phyloP scores from a whole-genome alignment of 192 early-diverging fungal genomes.

The Funneliformis mosseae region DNA sequence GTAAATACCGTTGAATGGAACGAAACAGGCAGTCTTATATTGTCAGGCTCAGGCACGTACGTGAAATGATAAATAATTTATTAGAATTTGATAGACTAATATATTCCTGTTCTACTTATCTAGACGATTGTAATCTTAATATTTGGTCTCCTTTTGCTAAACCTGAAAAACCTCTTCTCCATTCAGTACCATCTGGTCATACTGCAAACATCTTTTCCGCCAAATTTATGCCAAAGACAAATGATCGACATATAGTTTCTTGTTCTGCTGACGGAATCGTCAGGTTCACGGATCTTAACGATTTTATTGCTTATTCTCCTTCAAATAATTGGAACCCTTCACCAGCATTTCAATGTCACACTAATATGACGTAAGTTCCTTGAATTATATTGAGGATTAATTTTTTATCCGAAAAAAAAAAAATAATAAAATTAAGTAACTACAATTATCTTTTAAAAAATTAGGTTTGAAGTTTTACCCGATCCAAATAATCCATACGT shows the following conservation, averaged over 20 bases:
- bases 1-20: slow-evolving; percentile 59
- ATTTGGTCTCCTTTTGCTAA: slow-evolving; percentile 48
- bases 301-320: slow-evolving; percentile 31
- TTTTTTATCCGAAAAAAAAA: background rate
- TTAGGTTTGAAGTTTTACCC: slow-evolving; percentile 51
- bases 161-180: slow-evolving; percentile 36
- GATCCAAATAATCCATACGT: slow-evolving; percentile 46
- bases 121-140: slow-evolving; percentile 52
- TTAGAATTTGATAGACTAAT: background rate
- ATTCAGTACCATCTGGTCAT: slow-evolving; percentile 61
- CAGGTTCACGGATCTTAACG: slow-evolving; percentile 54
- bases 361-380: slow-evolving; percentile 32
- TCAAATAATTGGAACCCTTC: slow-evolving; percentile 33
- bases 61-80: background rate
- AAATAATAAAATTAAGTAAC: background rate
- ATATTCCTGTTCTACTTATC: background rate
- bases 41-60: slow-evolving; percentile 52
- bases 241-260: slow-evolving; percentile 58
- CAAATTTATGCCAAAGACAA: slow-evolving; percentile 63
- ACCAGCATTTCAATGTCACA: slow-evolving; percentile 48
- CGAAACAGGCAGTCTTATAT: slow-evolving; percentile 42
- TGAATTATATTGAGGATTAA: background rate
- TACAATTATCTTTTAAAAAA: background rate
- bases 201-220: slow-evolving; percentile 78
- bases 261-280: slow-evolving; percentile 65